Evolutionary conservation across 768 basidiomycete species (phyloP), one percentile per base, ranked within the genome.

Genomic region (Tubosaeta sp.): DNA sequence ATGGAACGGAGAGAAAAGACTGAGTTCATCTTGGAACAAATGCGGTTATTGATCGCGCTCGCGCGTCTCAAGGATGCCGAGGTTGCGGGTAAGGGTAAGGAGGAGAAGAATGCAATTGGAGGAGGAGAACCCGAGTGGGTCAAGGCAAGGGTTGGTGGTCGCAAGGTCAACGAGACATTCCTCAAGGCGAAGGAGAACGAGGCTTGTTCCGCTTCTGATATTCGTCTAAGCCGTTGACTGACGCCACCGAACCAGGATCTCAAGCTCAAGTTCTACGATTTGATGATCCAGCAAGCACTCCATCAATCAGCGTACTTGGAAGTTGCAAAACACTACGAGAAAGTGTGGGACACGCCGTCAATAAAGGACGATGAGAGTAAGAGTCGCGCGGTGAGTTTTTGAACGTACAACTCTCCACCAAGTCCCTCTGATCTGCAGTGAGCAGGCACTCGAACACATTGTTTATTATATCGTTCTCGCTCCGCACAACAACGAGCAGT

Each of bases 1-100:
- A 98, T 99, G 97, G 92, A 97, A 58, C 85, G 94, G 54, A 75
- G 89, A 64, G 97, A 99, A 71, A 99, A 99, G 78, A 97, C 93
- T 5, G 93, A 98, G 67, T 97, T 99, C 64, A 90, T 99, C 59
- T 73, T 98, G 41, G 95, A 98, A 70, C 97, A 98, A 71, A 98
- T 99, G 93, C 79, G 97, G 52, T 69, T 98, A 46, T 75, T 95
- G 62, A 82, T 90, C 46, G 76, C 81, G 38, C 82, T 92, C 33
- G 91, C 91, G 26, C 77, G 82, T 48, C 70, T 81, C 60, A 93
- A 91, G 71, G 91, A 92, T 58, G 71, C 73, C 14, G 86, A 87
- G 53, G 72, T 76, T 14, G 65, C 69, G n/a, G 76, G 73, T 14
- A 82, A 83, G 59, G 80, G 78, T 17, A 83, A 72, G 27, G 65